Conservation (phyloP, 805 yeast species). For the Metschnikowia noctiluminum region DNA sequence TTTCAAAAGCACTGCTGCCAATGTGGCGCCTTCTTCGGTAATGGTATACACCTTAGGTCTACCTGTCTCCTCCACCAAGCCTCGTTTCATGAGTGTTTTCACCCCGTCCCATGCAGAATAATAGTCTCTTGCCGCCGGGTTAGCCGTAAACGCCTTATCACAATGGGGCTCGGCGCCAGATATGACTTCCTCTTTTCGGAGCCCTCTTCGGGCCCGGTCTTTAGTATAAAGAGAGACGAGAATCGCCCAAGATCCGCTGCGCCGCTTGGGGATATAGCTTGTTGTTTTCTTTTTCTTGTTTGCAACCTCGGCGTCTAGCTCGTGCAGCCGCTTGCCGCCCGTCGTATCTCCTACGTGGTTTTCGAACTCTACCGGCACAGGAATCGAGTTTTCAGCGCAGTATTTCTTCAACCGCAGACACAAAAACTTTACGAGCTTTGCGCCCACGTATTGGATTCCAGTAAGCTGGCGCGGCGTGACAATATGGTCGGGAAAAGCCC, state of each 20-base stretch:
- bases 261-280: slow-evolving; percentile 64
- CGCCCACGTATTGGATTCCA: slow-evolving; percentile 68
- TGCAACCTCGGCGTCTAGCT: slow-evolving; percentile 13
- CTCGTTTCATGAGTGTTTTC: slow-evolving; percentile 59
- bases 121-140: slow-evolving; percentile 58
- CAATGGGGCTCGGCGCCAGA: slow-evolving; percentile 52
- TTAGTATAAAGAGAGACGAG: slow-evolving; percentile 52
- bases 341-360: slow-evolving; percentile 9
- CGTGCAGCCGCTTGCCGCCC: slow-evolving; percentile 15
- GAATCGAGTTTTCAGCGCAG: slow-evolving; percentile 53
- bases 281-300: slow-evolving; percentile 5
- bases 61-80: slow-evolving; percentile 53
- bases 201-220: slow-evolving; percentile 52
- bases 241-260: slow-evolving; percentile 86
- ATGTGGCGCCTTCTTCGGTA: slow-evolving; percentile 64
- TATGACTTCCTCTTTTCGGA: slow-evolving; percentile 59
- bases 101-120: slow-evolving; percentile 76
- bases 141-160: slow-evolving; percentile 54
- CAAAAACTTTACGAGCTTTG: slow-evolving; percentile 55
- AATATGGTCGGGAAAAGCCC: slow-evolving; percentile 43
- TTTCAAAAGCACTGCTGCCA: slow-evolving; percentile 55
- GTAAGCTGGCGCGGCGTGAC: slow-evolving; percentile 55
- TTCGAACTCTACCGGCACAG: slow-evolving; percentile 39
- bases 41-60: slow-evolving; percentile 59
- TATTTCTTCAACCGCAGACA: slow-evolving; percentile 45